Evolutionary conservation across 768 basidiomycete species (phyloP).

Genomic region (Trametes cubensis): DNA sequence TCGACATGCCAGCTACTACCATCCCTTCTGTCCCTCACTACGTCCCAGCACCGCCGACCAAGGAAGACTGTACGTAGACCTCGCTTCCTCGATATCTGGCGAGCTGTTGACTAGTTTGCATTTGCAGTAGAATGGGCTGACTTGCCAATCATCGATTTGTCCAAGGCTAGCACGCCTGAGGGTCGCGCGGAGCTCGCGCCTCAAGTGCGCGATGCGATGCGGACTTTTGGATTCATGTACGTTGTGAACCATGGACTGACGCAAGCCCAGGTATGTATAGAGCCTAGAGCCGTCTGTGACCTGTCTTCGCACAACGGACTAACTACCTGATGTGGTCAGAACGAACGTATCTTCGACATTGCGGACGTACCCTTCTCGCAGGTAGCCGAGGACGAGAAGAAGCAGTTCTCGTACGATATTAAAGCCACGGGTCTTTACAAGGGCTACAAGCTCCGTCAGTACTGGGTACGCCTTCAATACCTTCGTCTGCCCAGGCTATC

Average conservation of each 20-base stretch:
- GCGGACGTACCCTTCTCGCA: slow-evolving; percentile 47
- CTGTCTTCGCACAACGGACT: not conserved
- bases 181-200: slow-evolving; percentile 36
- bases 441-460: slow-evolving; percentile 55
- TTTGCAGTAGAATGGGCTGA: slow-evolving; percentile 41
- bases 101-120: not conserved
- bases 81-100: not conserved
- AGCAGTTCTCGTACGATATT: slow-evolving; percentile 40
- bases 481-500: rapidly evolving
- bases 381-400: slow-evolving; percentile 47
- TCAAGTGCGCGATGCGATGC: slow-evolving; percentile 38
- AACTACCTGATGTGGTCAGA: slow-evolving; percentile 31
- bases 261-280: slow-evolving; percentile 39
- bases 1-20: slow-evolving; percentile 22
- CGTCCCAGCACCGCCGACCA: slow-evolving; percentile 30
- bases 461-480: slow-evolving; percentile 44
- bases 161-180: slow-evolving; percentile 36
- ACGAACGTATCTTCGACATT: slow-evolving; percentile 50
- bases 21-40: slow-evolving; percentile 26
- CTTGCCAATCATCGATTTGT: slow-evolving; percentile 38
- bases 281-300: not conserved
- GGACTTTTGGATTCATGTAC: slow-evolving; percentile 47
- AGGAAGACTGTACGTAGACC: slow-evolving; percentile 26
- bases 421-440: slow-evolving; percentile 51
- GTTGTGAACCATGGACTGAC: slow-evolving; percentile 53